Conservation (phyloP, 345 rosid species). For the Salix exigua region DNA sequence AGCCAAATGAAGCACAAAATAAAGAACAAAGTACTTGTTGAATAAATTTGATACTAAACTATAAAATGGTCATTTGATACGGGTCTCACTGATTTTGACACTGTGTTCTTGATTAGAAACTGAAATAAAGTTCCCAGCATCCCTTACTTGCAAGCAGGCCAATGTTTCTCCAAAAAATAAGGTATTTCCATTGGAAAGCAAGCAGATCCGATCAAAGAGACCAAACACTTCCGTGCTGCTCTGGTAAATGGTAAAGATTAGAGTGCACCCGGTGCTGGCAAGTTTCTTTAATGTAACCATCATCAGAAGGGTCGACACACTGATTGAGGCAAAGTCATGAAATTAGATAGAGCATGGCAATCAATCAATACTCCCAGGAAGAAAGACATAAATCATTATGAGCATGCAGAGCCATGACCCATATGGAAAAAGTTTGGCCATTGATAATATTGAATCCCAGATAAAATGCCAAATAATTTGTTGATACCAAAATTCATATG, state of each 20-base stretch:
- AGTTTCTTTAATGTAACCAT: constrained; percentile 98
- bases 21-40: not conserved
- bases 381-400: not conserved
- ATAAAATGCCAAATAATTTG: not conserved
- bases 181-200: constrained; percentile 93
- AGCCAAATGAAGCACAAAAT: constrained; percentile 9
- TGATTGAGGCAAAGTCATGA: constrained; percentile 20
- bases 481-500: not conserved
- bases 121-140: not conserved
- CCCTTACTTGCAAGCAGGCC: constrained; percentile 89
- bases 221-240: constrained; percentile 99
- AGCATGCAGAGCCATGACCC: not conserved
- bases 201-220: constrained; percentile 95
- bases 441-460: not conserved
- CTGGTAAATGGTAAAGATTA: constrained; percentile 80
- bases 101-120: not conserved
- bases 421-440: not conserved
- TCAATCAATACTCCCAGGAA: constrained; percentile 1
- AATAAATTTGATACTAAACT: not conserved
- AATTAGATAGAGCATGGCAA: constrained; percentile 4
- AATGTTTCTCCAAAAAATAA: constrained; percentile 96
- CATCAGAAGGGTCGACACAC: constrained; percentile 98
- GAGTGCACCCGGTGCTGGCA: constrained; percentile 94
- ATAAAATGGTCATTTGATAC: not conserved
- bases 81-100: constrained; percentile 2